Percentiles rank a stretch among this genome's conserved stretches.
Evolutionary conservation across 1,284 basidiomycete species (phyloP).

Genomic region (Ganoderma lucidum): DNA sequence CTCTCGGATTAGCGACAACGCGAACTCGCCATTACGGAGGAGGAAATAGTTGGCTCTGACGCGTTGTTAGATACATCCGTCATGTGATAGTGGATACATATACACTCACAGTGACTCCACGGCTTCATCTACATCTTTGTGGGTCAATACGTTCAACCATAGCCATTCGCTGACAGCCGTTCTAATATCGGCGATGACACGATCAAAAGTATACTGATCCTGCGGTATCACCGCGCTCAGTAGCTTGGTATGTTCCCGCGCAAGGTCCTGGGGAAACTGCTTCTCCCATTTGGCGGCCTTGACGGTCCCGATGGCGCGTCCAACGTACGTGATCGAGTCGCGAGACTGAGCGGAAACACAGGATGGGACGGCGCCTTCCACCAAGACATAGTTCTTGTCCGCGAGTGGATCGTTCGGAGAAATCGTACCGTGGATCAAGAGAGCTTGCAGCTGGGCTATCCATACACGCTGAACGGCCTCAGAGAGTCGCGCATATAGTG

Average conservation of each 20-base stretch:
- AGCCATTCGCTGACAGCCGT: constrained; percentile 88
- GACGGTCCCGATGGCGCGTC: constrained; percentile 86
- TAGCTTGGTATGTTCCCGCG: constrained; percentile 68
- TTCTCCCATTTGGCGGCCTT: constrained; percentile 81
- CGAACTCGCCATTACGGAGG: constrained; percentile 87
- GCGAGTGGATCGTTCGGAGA: constrained; percentile 64
- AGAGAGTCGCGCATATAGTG: constrained; percentile 72
- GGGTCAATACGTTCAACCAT: constrained; percentile 89
- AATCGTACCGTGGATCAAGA: constrained; percentile 80
- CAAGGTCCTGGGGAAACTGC: constrained; percentile 73
- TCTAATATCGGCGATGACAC: constrained; percentile 73
- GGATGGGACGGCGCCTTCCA: constrained; percentile 75
- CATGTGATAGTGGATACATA: background rate
- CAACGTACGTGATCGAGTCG: constrained; percentile 88
- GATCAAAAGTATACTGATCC: constrained; percentile 80
- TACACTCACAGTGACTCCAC: constrained; percentile 72
- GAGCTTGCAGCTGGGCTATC: constrained; percentile 79
- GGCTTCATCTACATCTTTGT: constrained; percentile 80
- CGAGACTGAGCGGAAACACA: constrained; percentile 75
- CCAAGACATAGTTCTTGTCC: constrained; percentile 59
- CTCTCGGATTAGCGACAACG: constrained; percentile 81
- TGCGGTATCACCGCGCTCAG: constrained; percentile 75
- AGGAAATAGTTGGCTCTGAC: constrained; percentile 84
- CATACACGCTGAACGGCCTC: constrained; percentile 82
- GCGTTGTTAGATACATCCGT: constrained; percentile 26